Base-by-base conservation (phyloP, 2,329 filamentous ascomycete species). In the Aureobasidium sp. region DNA sequence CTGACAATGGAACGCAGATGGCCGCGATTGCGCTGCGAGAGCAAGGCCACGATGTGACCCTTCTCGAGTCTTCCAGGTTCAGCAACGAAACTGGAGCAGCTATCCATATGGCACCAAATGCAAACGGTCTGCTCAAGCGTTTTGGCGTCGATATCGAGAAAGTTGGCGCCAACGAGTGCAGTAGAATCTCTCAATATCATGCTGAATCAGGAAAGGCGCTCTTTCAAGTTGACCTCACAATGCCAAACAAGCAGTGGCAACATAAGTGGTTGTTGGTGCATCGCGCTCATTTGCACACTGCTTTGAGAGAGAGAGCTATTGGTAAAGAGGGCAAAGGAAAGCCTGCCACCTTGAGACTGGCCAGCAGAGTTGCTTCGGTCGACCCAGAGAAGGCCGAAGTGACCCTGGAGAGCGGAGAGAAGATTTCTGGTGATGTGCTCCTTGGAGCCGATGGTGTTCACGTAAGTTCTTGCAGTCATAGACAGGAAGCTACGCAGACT, bases 391-490 rank as follows among this genome's bases (percentile, higher is more conserved):
- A 56, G 14, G 65, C 58, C 3, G 56, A 53, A 3, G 54, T 67
- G 24, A 59, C 56, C 1, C 54, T 66, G 1, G 60, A 62, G 35
- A 60, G 61, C 34, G 65, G 65, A 37, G 57, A 61, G 5, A 52
- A 56, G 7, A 41, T 64, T 12, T 41, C 58, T 7, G 64, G 61
- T 14, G 65, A 68, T 56, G 41, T 64, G 3, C 38, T 68, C 6
- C 51, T 68, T 11, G 65, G 64, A 16, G 65, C 65, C 6, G 65
- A 68, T 53, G 66, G 66, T 6, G 60, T 66, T 0, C 63, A 64
- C 38, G 57, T 59, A 39, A 40, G 57, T 54, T 14, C 3, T 10
- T 25, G 2, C 12, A 42, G 4, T 10, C 3, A 1, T 24, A 17
- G 11, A 25, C 2, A 4, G 17, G 8, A 14, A 19, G 27, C 7